Conservation (phyloP, 2,329 filamentous ascomycete species). For the Cladosporium sp. region DNA sequence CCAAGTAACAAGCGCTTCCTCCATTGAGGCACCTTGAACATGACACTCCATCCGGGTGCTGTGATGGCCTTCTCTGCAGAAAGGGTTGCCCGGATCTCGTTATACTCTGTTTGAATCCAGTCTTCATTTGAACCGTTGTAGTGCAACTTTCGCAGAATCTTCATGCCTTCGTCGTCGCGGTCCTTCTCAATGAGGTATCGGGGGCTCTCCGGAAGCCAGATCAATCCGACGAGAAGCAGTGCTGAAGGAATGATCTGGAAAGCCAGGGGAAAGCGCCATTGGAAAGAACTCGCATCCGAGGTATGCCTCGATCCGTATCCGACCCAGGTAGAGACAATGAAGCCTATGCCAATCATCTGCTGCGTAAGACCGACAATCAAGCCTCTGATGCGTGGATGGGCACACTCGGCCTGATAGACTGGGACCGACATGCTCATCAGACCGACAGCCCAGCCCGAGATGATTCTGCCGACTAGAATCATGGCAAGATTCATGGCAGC, state of each 20-base stretch:
- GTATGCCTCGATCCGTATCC: constrained; percentile 45
- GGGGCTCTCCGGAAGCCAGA: constrained; percentile 29
- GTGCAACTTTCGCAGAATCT: constrained; percentile 46
- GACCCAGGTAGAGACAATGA: constrained; percentile 52
- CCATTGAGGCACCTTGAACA: constrained; percentile 57
- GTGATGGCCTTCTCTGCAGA: constrained; percentile 55
- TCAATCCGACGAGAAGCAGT: constrained; percentile 40
- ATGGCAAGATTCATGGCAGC: constrained; percentile 53
- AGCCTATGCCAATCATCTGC: constrained; percentile 56
- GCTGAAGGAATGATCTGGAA: constrained; percentile 44
- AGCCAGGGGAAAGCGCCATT: constrained; percentile 40
- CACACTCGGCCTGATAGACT: constrained; percentile 61
- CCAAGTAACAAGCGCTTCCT: constrained; percentile 60
- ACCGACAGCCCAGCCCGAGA: constrained; percentile 57
- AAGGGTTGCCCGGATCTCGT: constrained; percentile 59
- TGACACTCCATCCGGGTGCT: constrained; percentile 50
- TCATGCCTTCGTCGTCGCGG: constrained; percentile 19
- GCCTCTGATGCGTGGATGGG: constrained; percentile 55
- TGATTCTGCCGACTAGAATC: constrained; percentile 56
- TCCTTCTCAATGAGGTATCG: constrained; percentile 27
- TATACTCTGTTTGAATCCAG: constrained; percentile 56
- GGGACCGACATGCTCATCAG: constrained; percentile 58
- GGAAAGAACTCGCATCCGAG: constrained; percentile 30
- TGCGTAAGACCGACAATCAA: constrained; percentile 55
- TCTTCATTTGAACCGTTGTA: constrained; percentile 48